Conservation (phyloP, 441 rosid species). For the Euphorbia celastroides region DNA sequence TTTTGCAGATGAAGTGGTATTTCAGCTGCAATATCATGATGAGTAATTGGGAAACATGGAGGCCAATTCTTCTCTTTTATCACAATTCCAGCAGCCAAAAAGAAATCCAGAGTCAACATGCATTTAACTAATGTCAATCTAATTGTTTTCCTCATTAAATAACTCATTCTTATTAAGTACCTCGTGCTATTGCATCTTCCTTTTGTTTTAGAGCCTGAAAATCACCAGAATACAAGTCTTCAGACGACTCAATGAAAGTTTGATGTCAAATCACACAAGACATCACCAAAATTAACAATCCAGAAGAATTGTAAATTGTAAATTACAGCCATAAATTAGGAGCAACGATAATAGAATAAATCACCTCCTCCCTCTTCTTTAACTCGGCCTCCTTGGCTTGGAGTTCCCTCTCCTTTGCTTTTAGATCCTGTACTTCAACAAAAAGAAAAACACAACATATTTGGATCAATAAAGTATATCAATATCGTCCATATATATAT, state of each 20-base stretch:
- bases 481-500: not conserved
- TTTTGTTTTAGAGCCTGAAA: conserved; percentile 74
- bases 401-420: conserved; percentile 85
- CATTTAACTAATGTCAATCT: not conserved
- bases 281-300: not conserved
- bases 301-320: not conserved
- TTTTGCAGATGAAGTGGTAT: conserved; percentile 92
- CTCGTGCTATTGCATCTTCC: conserved; percentile 78
- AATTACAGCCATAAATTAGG: not conserved
- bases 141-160: conserved; percentile 8
- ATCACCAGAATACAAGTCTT: conserved; percentile 16
- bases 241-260: conserved; percentile 4
- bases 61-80: conserved; percentile 98
- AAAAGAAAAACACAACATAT: not conserved
- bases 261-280: conserved; percentile 7
- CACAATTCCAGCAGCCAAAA: conserved; percentile 83
- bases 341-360: conserved; percentile 10
- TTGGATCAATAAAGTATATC: not conserved
- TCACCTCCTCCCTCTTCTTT: conserved; percentile 79
- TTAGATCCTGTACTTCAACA: conserved; percentile 56
- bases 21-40: conserved; percentile 89
- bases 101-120: conserved; percentile 13
- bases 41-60: conserved; percentile 80
- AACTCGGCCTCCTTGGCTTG: conserved; percentile 90
- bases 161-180: conserved; percentile 29